These are phyloP conservation scores for Entophlyctis helioformis DNA, from an alignment of 192 early-diverging fungal genomes.

Conservation along the genomic window DNA sequence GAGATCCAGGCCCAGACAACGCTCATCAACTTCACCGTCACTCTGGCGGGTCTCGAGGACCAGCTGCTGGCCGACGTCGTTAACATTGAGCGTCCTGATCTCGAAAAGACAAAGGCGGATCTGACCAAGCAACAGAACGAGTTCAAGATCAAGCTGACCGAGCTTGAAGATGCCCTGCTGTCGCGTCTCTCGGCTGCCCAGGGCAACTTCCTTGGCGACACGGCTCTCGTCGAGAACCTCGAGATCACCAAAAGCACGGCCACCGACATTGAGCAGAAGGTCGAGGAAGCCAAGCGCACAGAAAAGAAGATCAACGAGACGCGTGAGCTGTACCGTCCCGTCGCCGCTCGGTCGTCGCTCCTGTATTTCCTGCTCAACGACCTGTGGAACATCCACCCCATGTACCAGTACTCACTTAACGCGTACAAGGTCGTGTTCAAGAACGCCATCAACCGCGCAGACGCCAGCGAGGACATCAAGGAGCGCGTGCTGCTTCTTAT, in stretches of 20 bases:
- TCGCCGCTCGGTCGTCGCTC: slow-evolving; percentile 48
- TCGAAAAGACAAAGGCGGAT: slow-evolving; percentile 50
- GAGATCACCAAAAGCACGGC: slow-evolving; percentile 53
- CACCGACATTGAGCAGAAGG: slow-evolving; percentile 53
- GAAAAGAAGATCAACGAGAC: slow-evolving; percentile 61
- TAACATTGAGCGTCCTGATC: slow-evolving; percentile 53
- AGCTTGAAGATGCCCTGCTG: slow-evolving; percentile 51
- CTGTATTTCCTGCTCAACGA: slow-evolving; percentile 56
- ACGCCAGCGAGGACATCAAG: slow-evolving; percentile 48
- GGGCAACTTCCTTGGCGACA: slow-evolving; percentile 56
- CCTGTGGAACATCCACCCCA: slow-evolving; percentile 56
- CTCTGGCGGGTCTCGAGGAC: slow-evolving; percentile 48
- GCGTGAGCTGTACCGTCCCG: slow-evolving; percentile 51
- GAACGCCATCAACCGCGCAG: slow-evolving; percentile 43
- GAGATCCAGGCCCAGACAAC: slow-evolving; percentile 60
- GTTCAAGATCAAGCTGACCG: slow-evolving; percentile 52
- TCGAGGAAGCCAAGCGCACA: slow-evolving; percentile 51
- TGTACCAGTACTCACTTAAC: slow-evolving; percentile 61
- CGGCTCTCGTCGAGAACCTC: slow-evolving; percentile 50
- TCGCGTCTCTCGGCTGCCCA: slow-evolving; percentile 45
- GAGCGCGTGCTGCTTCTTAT: slow-evolving; percentile 41
- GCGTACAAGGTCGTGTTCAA: slow-evolving; percentile 58
- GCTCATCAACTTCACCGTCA: slow-evolving; percentile 57
- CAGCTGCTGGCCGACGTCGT: slow-evolving; percentile 56
- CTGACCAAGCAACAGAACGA: slow-evolving; percentile 59